Evolutionary conservation across 2,329 filamentous ascomycete genomes (phyloP).

Genomic region (Trichoderma sp.): DNA sequence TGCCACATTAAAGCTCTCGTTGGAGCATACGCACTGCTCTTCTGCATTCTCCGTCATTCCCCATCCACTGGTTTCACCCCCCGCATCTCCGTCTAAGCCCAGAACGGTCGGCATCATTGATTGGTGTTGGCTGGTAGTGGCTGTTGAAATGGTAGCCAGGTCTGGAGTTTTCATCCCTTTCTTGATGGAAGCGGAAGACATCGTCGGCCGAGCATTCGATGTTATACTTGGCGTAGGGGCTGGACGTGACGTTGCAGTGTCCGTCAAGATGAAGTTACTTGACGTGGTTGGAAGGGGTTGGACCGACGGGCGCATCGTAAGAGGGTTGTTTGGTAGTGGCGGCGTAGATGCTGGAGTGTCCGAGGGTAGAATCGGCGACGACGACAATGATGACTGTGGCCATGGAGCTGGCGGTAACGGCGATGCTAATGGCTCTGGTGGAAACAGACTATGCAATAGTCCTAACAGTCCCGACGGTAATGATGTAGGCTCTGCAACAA

Average conservation of each 20-base stretch:
- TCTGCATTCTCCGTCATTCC: conserved; percentile 34
- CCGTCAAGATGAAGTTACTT: background rate
- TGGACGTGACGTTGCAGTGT: background rate
- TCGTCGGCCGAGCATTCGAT: background rate
- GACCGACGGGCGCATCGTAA: background rate
- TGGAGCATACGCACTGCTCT: conserved; percentile 44
- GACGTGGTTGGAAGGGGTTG: background rate
- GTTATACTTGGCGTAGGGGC: background rate
- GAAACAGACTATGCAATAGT: conserved; percentile 3
- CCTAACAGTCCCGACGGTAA: conserved; percentile 34
- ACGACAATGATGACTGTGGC: background rate
- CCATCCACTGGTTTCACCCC: conserved; percentile 27
- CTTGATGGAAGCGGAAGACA: background rate
- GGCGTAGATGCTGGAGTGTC: background rate
- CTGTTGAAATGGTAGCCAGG: background rate
- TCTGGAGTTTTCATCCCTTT: background rate
- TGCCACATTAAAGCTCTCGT: conserved; percentile 47
- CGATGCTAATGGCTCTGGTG: background rate
- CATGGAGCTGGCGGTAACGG: background rate
- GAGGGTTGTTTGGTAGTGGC: background rate
- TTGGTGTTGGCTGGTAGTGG: background rate
- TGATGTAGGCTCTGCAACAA: conserved; percentile 41
- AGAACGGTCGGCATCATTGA: background rate
- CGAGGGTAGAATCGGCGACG: background rate
- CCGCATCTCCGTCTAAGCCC: background rate